Conservation (phyloP, 306 rosid genomes). For the Vachellia pachyceras region DNA sequence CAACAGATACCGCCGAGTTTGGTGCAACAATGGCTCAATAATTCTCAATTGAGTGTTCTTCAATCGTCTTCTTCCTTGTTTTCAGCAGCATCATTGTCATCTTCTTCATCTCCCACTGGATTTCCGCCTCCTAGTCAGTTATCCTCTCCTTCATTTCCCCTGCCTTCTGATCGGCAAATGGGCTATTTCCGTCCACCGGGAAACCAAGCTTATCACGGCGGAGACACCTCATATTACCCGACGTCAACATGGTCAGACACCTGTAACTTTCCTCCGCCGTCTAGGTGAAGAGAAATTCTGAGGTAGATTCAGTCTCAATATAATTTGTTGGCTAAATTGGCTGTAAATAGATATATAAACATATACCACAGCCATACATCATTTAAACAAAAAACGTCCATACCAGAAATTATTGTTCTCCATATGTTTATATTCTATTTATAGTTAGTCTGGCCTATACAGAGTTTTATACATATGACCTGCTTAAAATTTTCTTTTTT, state of each 20-base stretch:
- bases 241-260: slow-evolving; percentile 69
- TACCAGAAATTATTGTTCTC: not conserved
- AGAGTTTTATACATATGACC: too few relatives aligned
- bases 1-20: slow-evolving; percentile 43
- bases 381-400: not conserved
- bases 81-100: slow-evolving; percentile 44
- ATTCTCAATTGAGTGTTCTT: slow-evolving; percentile 57
- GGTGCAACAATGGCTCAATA: slow-evolving; percentile 64
- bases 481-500: not conserved
- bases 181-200: slow-evolving; percentile 49
- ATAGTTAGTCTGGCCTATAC: not conserved
- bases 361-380: not conserved
- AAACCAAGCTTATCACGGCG: slow-evolving; percentile 35
- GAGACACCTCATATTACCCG: slow-evolving; percentile 35
- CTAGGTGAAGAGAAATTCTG: slow-evolving; percentile 50
- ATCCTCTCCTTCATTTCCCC: slow-evolving; percentile 72
- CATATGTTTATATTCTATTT: not conserved
- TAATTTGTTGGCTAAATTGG: not conserved
- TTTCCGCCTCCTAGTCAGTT: too few relatives aligned
- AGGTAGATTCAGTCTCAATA: not conserved
- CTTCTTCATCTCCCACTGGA: too few relatives aligned
- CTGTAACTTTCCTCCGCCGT: slow-evolving; percentile 57
- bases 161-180: slow-evolving; percentile 54
- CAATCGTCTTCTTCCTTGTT: slow-evolving; percentile 50
- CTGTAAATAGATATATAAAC: not conserved